Conservation (phyloP, 371 early-diverging fungal species). For the Mortierella sp. region DNA sequence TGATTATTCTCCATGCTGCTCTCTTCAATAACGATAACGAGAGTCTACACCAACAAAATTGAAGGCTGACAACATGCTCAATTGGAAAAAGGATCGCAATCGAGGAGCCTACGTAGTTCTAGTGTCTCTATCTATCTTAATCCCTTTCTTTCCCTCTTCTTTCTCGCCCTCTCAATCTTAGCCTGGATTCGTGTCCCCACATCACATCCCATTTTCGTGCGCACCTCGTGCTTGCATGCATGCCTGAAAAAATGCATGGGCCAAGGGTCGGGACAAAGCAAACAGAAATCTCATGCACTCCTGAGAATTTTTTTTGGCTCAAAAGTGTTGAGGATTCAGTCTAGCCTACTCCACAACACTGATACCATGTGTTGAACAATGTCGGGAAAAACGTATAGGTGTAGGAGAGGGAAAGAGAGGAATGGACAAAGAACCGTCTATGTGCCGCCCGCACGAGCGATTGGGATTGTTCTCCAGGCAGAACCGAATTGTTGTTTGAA, state of each 20-base stretch:
- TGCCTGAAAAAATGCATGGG: background rate
- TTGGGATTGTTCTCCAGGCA: background rate
- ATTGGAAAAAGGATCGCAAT: background rate
- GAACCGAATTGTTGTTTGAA: background rate
- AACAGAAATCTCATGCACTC: constrained; percentile 10
- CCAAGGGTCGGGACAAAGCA: constrained; percentile 8
- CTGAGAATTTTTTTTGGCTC: constrained; percentile 1
- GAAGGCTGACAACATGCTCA: background rate
- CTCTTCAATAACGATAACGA: background rate
- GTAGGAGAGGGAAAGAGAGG: background rate
- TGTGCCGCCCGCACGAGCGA: background rate
- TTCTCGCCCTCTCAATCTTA: background rate
- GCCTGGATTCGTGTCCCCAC: background rate
- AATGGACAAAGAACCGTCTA: background rate
- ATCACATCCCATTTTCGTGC: background rate
- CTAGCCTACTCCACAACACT: background rate
- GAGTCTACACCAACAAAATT: background rate
- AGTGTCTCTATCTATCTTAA: background rate
- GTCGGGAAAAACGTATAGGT: background rate
- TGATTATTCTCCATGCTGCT: background rate
- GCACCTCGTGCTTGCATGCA: background rate
- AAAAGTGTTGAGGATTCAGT: background rate
- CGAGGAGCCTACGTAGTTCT: background rate
- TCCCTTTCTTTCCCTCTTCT: background rate
- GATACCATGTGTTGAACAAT: background rate